phyloP scores from a whole-genome alignment of 805 yeast species.

The Saturnispora halmiae region DNA sequence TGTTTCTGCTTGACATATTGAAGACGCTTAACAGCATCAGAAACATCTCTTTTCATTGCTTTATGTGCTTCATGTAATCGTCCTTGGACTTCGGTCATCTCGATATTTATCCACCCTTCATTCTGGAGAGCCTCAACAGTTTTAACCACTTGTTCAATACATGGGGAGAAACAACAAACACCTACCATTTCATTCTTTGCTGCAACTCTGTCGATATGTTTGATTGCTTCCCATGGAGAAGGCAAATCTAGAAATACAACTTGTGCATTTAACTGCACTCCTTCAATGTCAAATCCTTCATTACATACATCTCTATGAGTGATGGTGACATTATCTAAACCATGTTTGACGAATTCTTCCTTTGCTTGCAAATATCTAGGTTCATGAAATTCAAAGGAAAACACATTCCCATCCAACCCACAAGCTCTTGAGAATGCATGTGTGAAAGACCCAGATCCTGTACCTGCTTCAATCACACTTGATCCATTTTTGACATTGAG shows the following conservation, averaged over 20 bases:
- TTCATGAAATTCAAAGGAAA: slow-evolving; percentile 87
- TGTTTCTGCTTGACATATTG: slow-evolving; percentile 72
- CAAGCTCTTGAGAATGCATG: slow-evolving; percentile 86
- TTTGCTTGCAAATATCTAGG: slow-evolving; percentile 73
- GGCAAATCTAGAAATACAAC: slow-evolving; percentile 87
- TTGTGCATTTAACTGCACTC: slow-evolving; percentile 45
- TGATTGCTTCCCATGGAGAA: slow-evolving; percentile 94
- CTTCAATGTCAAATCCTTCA: slow-evolving; percentile 60
- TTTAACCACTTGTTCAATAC: slow-evolving; percentile 92
- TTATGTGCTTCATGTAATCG: slow-evolving; percentile 80
- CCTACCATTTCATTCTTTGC: slow-evolving; percentile 46
- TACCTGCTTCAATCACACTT: slow-evolving; percentile 90
- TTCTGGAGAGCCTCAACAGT: slow-evolving; percentile 67
- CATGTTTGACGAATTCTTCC: slow-evolving; percentile 67
- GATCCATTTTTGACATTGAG: slow-evolving; percentile 66
- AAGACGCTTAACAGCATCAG: slow-evolving; percentile 71
- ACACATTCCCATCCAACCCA: slow-evolving; percentile 50
- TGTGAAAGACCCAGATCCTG: slow-evolving; percentile 94
- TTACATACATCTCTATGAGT: slow-evolving; percentile 92
- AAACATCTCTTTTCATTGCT: slow-evolving; percentile 73
- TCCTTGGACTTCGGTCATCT: slow-evolving; percentile 86
- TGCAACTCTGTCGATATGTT: slow-evolving; percentile 54
- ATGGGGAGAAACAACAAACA: slow-evolving; percentile 94
- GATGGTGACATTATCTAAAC: slow-evolving; percentile 46
- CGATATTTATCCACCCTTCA: slow-evolving; percentile 76